Base-by-base conservation (phyloP, 352 stramenopile species). In the Albugo laibachii region DNA sequence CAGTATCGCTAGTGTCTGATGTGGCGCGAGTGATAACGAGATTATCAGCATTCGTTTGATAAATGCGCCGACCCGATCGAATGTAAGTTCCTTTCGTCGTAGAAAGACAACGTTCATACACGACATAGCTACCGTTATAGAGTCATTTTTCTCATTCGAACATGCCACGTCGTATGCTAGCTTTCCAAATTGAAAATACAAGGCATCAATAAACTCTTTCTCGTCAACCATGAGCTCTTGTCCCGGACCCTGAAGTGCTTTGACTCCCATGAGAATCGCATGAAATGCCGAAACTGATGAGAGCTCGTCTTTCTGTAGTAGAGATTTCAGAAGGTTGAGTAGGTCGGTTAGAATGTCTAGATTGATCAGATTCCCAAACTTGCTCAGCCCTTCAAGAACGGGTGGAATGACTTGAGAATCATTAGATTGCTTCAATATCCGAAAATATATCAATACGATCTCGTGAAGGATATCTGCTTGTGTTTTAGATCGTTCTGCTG, bases 291-390 rank as follows among this genome's bases (percentile, higher is more conserved):
- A 67, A 6, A 92, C 61, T 13, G 79, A 77, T 36, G 88, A 45
- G 35, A 82, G 65, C 14, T 41, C 14, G 48, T 67, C 75, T 45
- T 91, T 63, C 31, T 75, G 72, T 20, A 97, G 66, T 49, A 97
- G 65, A 19, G 83, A 64, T 60, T 97, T 97, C 20, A 98, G 71
- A 36, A 97, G 83, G 51, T 89, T 94, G 49, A 98, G 68, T 41
- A 98, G 57, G 58, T 98, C 89, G 20, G 95, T 83, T 64, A 98
- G 93, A 35, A 96, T 97, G 62, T 98, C 92, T n/a, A 98, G 68
- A 57, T 98, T 97, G 51, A 98, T 97, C 11, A 98, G 52, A 69
- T 97, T 95, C 13, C 87, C 89, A 69, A 94, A 97, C 55, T 97
- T 97, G 37, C 83, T 75, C 38, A 98, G 69, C 1, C 93, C 93